Evolutionary conservation across 2,329 filamentous ascomycete species (phyloP).

Genomic region (Cladophialophora chaetospira): DNA sequence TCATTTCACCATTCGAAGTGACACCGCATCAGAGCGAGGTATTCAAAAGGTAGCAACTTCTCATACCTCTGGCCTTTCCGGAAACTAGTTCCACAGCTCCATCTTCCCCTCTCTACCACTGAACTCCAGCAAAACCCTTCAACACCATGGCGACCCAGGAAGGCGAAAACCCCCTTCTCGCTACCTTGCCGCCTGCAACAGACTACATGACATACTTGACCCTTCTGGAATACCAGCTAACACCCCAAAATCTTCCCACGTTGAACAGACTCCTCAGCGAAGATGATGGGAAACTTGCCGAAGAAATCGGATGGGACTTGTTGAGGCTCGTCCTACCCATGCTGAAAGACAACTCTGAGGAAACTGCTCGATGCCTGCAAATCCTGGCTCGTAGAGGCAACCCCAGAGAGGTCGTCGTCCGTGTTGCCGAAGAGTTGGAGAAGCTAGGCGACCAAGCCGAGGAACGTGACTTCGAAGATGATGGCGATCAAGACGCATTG

Average conservation of each 20-base stretch:
- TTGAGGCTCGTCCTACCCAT: slow-evolving; percentile 63
- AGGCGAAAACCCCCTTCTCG: slow-evolving; percentile 51
- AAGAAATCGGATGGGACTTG: slow-evolving; percentile 68
- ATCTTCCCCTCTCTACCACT: too few species aligned
- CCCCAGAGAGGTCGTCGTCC: slow-evolving; percentile 64
- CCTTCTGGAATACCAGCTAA: slow-evolving; percentile 65
- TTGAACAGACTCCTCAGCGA: slow-evolving; percentile 63
- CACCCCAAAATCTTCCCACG: slow-evolving; percentile 57
- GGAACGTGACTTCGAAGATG: slow-evolving; percentile 36
- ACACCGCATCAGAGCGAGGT: too few species aligned
- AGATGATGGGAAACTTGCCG: slow-evolving; percentile 61
- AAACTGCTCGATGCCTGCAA: slow-evolving; percentile 59
- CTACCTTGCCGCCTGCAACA: slow-evolving; percentile 61
- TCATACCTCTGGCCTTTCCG: not conserved
- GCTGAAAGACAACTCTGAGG: slow-evolving; percentile 47
- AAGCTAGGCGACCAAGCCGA: slow-evolving; percentile 54
- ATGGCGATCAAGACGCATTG: slow-evolving; percentile 37
- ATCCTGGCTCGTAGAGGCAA: slow-evolving; percentile 65
- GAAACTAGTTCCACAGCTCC: not conserved
- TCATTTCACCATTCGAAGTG: too few species aligned
- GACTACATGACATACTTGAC: slow-evolving; percentile 69
- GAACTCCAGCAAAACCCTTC: not conserved
- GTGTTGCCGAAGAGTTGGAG: slow-evolving; percentile 63
- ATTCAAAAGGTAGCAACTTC: too few species aligned
- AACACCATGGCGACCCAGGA: slow-evolving; percentile 16